These are phyloP conservation scores for Coniosporium apollinis DNA, from an alignment of 495 filamentous ascomycete species.

Conservation along the genomic window DNA sequence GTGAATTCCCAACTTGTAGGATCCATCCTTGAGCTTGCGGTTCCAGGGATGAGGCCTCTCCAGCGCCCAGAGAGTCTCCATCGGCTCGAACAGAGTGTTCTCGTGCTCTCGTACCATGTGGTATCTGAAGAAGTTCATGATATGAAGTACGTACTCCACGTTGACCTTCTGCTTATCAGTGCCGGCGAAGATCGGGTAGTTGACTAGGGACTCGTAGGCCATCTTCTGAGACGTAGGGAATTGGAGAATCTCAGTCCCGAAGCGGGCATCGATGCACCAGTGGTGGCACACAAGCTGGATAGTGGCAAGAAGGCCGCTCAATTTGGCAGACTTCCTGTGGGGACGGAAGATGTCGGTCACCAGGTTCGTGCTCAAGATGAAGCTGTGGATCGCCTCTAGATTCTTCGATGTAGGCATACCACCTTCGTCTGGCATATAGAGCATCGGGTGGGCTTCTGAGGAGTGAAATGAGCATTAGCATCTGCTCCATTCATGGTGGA, in stretches of 20 bases:
- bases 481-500: no score
- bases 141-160: slow-evolving; percentile 17
- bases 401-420: not conserved
- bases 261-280: slow-evolving; percentile 1
- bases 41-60: slow-evolving; percentile 15
- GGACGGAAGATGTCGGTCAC: slow-evolving; percentile 1
- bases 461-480: no score
- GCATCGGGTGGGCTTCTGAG: no score
- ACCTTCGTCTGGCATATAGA: not conserved
- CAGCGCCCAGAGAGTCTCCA: slow-evolving; percentile 5
- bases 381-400: not conserved
- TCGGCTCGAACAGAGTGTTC: slow-evolving; percentile 9
- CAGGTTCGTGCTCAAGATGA: not conserved
- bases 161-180: slow-evolving; percentile 13
- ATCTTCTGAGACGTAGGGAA: slow-evolving; percentile 15
- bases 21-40: slow-evolving; percentile 3
- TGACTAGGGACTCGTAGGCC: slow-evolving; percentile 13
- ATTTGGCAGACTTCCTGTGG: not conserved
- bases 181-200: slow-evolving; percentile 15
- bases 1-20: slow-evolving; percentile 10
- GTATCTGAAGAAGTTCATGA: slow-evolving; percentile 24
- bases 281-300: slow-evolving; percentile 17
- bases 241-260: slow-evolving; percentile 4
- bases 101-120: slow-evolving; percentile 17
- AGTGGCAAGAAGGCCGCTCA: slow-evolving; percentile 8